Evolutionary conservation across 495 filamentous ascomycete genomes (phyloP).

Genomic region (Tuber melanosporum): DNA sequence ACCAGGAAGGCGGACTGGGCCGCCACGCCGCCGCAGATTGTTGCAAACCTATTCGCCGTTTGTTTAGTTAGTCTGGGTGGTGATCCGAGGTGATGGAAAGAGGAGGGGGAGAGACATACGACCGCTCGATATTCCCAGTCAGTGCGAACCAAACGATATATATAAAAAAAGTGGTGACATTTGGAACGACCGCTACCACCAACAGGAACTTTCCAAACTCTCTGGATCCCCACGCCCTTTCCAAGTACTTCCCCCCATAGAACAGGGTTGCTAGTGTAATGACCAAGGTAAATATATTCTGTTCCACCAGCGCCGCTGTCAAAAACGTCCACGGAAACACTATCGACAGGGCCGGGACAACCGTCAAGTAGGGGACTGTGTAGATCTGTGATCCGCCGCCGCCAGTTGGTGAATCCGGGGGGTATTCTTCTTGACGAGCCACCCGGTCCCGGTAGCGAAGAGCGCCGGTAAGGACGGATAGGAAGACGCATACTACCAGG

Average conservation of each 20-base stretch:
- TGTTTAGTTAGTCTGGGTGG: conserved; percentile 28
- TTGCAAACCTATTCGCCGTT: conserved; percentile 53
- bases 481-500: conserved; percentile 62
- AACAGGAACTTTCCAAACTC: conserved; percentile 90
- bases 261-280: conserved; percentile 77
- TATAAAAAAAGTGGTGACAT: conserved; percentile 62
- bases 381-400: conserved; percentile 43
- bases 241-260: conserved; percentile 90
- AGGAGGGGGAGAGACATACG: conserved; percentile 47
- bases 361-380: conserved; percentile 74
- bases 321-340: conserved; percentile 90
- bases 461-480: conserved; percentile 75
- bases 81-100: neutral
- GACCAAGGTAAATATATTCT: conserved; percentile 79
- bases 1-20: conserved; percentile 92
- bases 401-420: conserved; percentile 33
- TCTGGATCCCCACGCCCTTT: conserved; percentile 88
- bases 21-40: conserved; percentile 80
- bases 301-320: conserved; percentile 81
- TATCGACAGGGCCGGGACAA: conserved; percentile 74
- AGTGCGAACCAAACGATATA: conserved; percentile 67
- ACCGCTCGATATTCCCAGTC: conserved; percentile 58
- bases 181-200: conserved; percentile 70
- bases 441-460: conserved; percentile 63
- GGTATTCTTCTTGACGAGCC: conserved; percentile 15